Base-by-base conservation (phyloP, 345 rosid species). In the Eucalyptus tenuipes region DNA sequence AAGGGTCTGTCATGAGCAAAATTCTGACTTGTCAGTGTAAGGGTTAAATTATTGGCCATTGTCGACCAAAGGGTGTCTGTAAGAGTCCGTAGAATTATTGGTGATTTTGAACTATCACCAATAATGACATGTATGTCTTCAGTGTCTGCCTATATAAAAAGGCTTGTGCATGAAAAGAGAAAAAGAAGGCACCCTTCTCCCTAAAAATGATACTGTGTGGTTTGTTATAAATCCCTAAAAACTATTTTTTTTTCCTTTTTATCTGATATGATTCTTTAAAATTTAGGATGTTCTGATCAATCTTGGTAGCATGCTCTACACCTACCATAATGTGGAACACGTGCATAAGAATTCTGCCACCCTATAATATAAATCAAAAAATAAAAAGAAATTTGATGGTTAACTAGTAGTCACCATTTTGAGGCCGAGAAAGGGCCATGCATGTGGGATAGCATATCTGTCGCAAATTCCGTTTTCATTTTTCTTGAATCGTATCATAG, bases 261-360 rank as follows among this genome's bases (percentile, higher is more conserved):
- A 24, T 24, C 13, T 5, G 0, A 24, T 55, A 55, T 24, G 61
- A 55, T 55, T 55, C 61, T 55, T 55, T 24, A 55, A 55, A 55
- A 10, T 6, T 24, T 4, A 13, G 1, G 13, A 55, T 55, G 5
- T 9, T 9, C 1, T 55, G 0, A 10, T 55, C 13, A 55, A 2
- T 55, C 4, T 55, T 9, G 25, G 25, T 53, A 53, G 2, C 20
- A 55, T 55, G 29, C 29, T 55, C 5, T 55, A 10, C 29, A 24
- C 6, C 24, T 55, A 13, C 5, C 6, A 55, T 24, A 24, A 55
- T 9, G 29, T 55, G 13, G 29, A 5, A 55, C 0, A 0, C 2
- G 0, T 9, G 61, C 61, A 55, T 55, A 2, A 4, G 1, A 55
- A 55, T 55, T 55, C 13, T 55, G 0, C 29, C 13, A 55, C 61